Evolutionary conservation across 2,329 filamentous ascomycete species (phyloP).

Genomic region (Alternaria brassicae): DNA sequence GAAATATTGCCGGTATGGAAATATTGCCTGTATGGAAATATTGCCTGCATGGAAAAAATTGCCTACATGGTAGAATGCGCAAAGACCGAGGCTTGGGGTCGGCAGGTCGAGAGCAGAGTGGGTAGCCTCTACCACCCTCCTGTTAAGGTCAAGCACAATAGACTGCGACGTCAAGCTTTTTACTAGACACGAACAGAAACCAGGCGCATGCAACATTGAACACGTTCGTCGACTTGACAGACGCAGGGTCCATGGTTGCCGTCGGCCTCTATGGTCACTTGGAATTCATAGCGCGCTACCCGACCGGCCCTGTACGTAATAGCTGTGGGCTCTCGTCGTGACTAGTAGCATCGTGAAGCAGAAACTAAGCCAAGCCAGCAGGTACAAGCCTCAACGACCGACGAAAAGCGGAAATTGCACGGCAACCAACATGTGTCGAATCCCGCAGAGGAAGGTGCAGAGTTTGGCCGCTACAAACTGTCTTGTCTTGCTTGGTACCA

Average conservation of each 20-base stretch:
- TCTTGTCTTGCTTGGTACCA: not conserved
- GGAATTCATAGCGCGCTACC: slow-evolving; percentile 23
- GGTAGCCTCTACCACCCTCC: slow-evolving; percentile 13
- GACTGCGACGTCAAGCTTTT: slow-evolving; percentile 10
- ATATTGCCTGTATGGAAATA: too few relatives aligned
- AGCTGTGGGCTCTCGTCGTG: slow-evolving; percentile 4
- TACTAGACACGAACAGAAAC: slow-evolving; percentile 7
- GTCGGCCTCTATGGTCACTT: slow-evolving; percentile 17
- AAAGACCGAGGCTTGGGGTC: slow-evolving; percentile 15
- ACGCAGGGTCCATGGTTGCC: slow-evolving; percentile 23
- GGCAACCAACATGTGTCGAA: slow-evolving; percentile 16
- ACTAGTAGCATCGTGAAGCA: slow-evolving; percentile 22
- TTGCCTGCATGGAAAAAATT: too few relatives aligned
- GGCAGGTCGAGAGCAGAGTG: slow-evolving; percentile 21
- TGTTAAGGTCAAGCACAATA: slow-evolving; percentile 22
- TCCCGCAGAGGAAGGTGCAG: slow-evolving; percentile 3
- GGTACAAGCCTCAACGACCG: slow-evolving; percentile 22
- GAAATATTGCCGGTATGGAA: too few relatives aligned
- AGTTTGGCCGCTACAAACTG: slow-evolving; percentile 6
- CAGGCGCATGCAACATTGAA: slow-evolving; percentile 15
- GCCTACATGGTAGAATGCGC: slow-evolving; percentile 11
- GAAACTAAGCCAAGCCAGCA: slow-evolving; percentile 21
- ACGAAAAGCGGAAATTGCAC: slow-evolving; percentile 20
- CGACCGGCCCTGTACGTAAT: slow-evolving; percentile 32
- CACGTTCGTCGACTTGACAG: not conserved